Percentiles rank a stretch among this genome's conserved stretches.
These are phyloP conservation scores for Coniochaeta sp. DNA, from an alignment of 2,329 filamentous ascomycete genomes.

Conservation along the genomic window DNA sequence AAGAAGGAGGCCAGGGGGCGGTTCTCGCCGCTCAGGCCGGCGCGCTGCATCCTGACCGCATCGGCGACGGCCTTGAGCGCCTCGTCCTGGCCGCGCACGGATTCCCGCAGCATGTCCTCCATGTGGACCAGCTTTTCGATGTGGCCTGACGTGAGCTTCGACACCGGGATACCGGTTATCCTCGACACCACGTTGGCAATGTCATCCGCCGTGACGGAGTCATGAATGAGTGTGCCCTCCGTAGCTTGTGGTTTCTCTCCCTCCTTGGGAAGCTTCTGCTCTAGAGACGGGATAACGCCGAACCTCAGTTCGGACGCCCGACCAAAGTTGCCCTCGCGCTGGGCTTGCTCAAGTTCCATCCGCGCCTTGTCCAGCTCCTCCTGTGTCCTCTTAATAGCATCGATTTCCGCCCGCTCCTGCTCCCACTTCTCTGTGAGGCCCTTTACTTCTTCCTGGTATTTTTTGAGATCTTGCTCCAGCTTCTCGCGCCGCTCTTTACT, in stretches of 20 bases:
- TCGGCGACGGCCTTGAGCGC: slow-evolving; percentile 86
- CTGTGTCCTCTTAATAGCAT: slow-evolving; percentile 79
- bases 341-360: slow-evolving; percentile 79
- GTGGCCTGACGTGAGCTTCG: slow-evolving; percentile 87
- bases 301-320: slow-evolving; percentile 89
- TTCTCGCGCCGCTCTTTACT: slow-evolving; percentile 85
- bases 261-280: slow-evolving; percentile 74
- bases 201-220: slow-evolving; percentile 91
- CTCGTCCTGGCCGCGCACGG: slow-evolving; percentile 89
- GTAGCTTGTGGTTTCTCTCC: slow-evolving; percentile 35
- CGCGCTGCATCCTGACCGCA: slow-evolving; percentile 88
- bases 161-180: slow-evolving; percentile 86
- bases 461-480: slow-evolving; percentile 68
- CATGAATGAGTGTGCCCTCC: slow-evolving; percentile 67
- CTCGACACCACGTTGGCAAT: slow-evolving; percentile 88
- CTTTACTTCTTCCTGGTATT: slow-evolving; percentile 69
- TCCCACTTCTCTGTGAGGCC: slow-evolving; percentile 80
- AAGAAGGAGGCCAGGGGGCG: slow-evolving; percentile 90
- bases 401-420: slow-evolving; percentile 78
- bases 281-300: slow-evolving; percentile 73
- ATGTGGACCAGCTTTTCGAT: slow-evolving; percentile 93
- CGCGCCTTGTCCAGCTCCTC: slow-evolving; percentile 81
- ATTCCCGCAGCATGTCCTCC: slow-evolving; percentile 80
- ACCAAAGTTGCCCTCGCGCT: slow-evolving; percentile 81
- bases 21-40: slow-evolving; percentile 86